Evolutionary conservation across 1,139 yeast genomes (phyloP).

Genomic region (Hyphopichia burtonii): DNA sequence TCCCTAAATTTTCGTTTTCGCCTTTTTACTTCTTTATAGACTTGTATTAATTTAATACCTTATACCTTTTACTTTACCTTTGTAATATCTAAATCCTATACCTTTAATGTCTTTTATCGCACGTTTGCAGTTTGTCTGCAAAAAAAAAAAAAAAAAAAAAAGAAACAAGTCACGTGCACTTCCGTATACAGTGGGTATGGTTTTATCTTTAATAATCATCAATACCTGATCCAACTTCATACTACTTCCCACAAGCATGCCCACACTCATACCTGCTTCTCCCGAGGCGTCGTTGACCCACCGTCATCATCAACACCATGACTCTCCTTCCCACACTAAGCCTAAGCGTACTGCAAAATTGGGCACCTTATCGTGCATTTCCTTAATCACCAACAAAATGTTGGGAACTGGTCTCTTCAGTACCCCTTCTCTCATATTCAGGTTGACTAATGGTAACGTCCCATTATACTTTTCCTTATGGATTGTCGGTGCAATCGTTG

Average conservation of each 20-base stretch:
- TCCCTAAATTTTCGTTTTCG: no score
- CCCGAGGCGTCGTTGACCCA: neutral
- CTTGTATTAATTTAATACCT: no score
- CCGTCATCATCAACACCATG: neutral
- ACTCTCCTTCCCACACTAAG: neutral
- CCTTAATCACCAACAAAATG: conserved; percentile 50
- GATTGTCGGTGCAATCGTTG: conserved; percentile 44
- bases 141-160: neutral
- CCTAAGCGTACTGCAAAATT: conserved; percentile 7
- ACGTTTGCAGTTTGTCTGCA: neutral
- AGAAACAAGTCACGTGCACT: neutral
- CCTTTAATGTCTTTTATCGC: no score
- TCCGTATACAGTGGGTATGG: no score
- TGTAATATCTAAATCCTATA: no score
- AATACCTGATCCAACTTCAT: no score
- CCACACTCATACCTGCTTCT: neutral
- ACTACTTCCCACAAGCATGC: no score
- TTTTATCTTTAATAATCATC: no score
- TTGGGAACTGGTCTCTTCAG: conserved; percentile 50
- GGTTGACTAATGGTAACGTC: conserved; percentile 44
- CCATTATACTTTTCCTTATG: conserved; percentile 40
- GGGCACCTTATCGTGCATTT: conserved; percentile 23
- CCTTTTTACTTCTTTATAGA: neutral
- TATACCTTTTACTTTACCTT: neutral
- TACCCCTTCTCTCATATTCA: conserved; percentile 48